Percentiles rank a stretch among this genome's conserved stretches.
These are phyloP conservation scores for Hymenoscyphus fructigenus DNA, from an alignment of 2,329 filamentous ascomycete genomes.

Conservation along the genomic window DNA sequence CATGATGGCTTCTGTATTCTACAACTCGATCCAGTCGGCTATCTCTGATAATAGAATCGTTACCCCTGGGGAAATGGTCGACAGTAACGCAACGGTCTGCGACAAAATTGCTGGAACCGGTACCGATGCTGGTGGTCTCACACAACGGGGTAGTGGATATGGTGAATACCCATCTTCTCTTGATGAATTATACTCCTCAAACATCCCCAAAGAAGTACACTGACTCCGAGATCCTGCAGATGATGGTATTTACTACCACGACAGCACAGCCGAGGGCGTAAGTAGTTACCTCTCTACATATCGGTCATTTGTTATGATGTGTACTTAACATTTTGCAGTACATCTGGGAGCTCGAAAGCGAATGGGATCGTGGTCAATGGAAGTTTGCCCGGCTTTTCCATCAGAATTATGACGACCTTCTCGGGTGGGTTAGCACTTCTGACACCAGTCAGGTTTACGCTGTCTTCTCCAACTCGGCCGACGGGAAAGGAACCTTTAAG, in stretches of 20 bases:
- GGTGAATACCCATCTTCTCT: too few species aligned
- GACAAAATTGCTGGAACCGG: not conserved
- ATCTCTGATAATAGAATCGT: not conserved
- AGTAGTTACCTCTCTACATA: not conserved
- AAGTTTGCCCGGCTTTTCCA: not conserved
- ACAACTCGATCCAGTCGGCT: not conserved
- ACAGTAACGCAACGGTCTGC: not conserved
- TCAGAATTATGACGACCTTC: not conserved
- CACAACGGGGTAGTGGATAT: not conserved
- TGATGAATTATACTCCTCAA: too few species aligned
- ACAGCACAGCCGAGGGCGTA: not conserved
- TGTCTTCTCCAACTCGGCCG: not conserved
- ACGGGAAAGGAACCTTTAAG: not conserved
- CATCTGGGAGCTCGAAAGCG: too few species aligned
- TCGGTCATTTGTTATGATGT: too few species aligned
- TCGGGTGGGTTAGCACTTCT: not conserved
- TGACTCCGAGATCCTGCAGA: too few species aligned
- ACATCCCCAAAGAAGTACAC: too few species aligned
- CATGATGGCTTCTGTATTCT: not conserved
- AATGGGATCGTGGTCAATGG: not conserved
- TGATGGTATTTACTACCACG: not conserved
- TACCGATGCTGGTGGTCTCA: not conserved
- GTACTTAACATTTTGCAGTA: too few species aligned
- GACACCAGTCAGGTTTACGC: not conserved
- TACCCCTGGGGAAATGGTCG: not conserved